Base-by-base conservation (phyloP, 352 stramenopile genomes). In the Pythium utonaiense region DNA sequence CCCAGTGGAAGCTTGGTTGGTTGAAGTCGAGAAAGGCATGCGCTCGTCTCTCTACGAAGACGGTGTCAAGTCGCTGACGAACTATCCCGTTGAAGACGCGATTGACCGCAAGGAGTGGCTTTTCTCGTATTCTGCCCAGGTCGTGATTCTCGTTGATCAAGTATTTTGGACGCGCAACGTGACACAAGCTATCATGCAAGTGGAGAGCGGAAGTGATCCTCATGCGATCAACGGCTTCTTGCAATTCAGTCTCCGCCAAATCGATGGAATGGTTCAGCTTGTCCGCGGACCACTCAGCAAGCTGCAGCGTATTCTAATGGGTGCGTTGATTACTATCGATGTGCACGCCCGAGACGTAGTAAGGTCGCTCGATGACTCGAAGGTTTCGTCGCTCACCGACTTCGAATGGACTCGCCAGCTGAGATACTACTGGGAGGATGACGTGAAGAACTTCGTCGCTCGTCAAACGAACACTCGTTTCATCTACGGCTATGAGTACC, bases 401-500 rank as follows among this genome's bases (percentile, higher is more conserved):
- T 97, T 97, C 67, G 89, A 97, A 52, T 97, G 89, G 89, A 97
- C 89, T 27, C 82, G 90, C 2, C 88, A 97, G 60, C 64, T 97
- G 19, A 72, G 89, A 6, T 97, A 94, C 64, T 94, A 94, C 64
- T 95, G 82, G 81, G 85, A 95, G 53, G 82, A 90, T 19, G 84
- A 91, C 27, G 77, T 91, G 21, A 89, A 92, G 60, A 94, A 95
- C 47, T 96, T 93, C 54, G 83, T 93, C 21, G 80, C 81, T 2
- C 60, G 80, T 10, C 85, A 95, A 51, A 93, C 85, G 3, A 95
- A 93, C 55, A 93, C 85, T 1, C 73, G 82, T 0, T 95, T 93
- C 53, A 82, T 95, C 22, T 95, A 93, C 48, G 85, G 74, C 22
- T 95, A 93, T 62, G 85, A 95, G 60, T 95, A 95, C 60, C 69